Base-by-base conservation (phyloP, 495 filamentous ascomycete genomes). In the Trichocladium uniseriatum region DNA sequence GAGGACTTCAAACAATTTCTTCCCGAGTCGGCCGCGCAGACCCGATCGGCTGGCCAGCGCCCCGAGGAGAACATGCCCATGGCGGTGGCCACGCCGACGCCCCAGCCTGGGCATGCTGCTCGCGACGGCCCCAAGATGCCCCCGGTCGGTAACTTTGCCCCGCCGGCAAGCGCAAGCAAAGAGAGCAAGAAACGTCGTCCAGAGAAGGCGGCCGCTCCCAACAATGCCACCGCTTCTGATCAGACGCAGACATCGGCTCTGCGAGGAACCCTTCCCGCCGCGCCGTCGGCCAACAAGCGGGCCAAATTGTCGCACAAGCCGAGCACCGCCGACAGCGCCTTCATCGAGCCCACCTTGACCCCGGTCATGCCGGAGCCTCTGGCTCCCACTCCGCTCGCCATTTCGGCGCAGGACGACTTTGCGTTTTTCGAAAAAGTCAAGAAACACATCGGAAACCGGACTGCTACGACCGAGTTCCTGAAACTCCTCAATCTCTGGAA, bases 1-100 rank as follows among this genome's bases (percentile, higher is more conserved):
- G 91, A 97, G 66, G 94, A 97, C 58, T 99, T 99, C 65, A 99
- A 99, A 63, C 94, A 99, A 63, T 99, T 99, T 52, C 74, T 99
- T 16, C 94, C 94, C 1, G 94, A 99, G 65, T 94, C 92, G 52
- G 91, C 94, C 11, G 90, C 92, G 29, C 89, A 87, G 60, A 86
- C 83, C 42, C 88, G 86, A 67, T 82, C 83, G 52, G 78, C 76
- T 24, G 81, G 61, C 42, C 60, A 51, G 39, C 62, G 62, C 18
- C 51, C 55, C 22, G 81, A 46, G 76, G 83, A 49, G 79, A 80
- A 13, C 74, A 81, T 58, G 74, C 77, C 29, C 79, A 86, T 37
- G 86, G 54, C 72, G 13, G 60, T 63, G 27, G 69, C 71, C 44
- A 76, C 74, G 3, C 71, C 71, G 48, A 76, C 74, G 2, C 71